Base-by-base conservation (phyloP, 2,329 filamentous ascomycete species). In the Ophioceras dolichostomum region DNA sequence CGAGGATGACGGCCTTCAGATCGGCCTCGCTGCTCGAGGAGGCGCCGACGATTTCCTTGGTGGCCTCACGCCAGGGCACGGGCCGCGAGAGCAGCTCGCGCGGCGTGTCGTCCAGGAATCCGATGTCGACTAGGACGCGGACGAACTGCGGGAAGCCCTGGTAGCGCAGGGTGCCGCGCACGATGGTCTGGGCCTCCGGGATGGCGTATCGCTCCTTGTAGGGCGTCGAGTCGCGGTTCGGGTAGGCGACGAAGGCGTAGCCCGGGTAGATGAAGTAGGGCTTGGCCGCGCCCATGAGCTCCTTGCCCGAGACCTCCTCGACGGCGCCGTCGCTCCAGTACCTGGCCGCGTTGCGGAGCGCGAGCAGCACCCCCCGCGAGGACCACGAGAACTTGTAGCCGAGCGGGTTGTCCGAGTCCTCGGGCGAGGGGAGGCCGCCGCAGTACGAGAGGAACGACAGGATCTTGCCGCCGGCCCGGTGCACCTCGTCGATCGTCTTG, bases 181-280 rank as follows among this genome's bases (percentile, higher is more conserved):
- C 68, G 51, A 95, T 76, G 36, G 84, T 94, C 61, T 94, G 63
- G 12, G 85, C 86, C 66, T 96, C 89, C 36, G 88, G 87, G 53
- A 95, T 95, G 60, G 76, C 64, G 73, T 95, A 95, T 44, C 84
- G 77, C 69, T 94, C 80, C 55, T 77, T 79, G 76, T 91, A 96
- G 8, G 74, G 70, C 13, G 84, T 91, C 16, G 79, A 88, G 63
- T 96, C 88, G 49, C 88, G 73, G 76, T 96, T 96, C 40, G 83
- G 83, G 64, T 96, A 96, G 30, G 82, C 86, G 48, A 95, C 87
- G 50, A 94, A 89, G 36, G 82, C 79, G 58, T 79, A 95, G 41
- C 85, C 84, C 8, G 83, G 83, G 67, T 87, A 93, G 67, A 89
- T 91, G 61, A 73, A 77, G 72, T 94, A 94, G 35, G 86, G 84